phyloP scores from a whole-genome alignment of 2,329 filamentous ascomycete species.

The Pseudogymnoascus sp. region DNA sequence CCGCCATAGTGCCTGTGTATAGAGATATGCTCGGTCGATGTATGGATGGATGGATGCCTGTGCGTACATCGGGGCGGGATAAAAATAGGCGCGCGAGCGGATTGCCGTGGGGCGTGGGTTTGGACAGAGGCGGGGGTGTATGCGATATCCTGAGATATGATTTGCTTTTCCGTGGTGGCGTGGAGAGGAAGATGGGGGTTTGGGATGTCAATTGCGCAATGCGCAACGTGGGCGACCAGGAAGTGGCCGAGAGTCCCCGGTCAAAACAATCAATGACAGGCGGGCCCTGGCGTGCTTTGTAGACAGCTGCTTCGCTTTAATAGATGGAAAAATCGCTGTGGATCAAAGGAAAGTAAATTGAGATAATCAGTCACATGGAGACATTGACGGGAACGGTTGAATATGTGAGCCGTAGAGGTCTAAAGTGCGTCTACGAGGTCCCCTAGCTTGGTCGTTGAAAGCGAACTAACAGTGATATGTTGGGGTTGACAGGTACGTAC shows the following conservation, averaged over 20 bases:
- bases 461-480: neutral
- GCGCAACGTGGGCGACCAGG: conserved; percentile 1
- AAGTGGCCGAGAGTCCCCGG: neutral
- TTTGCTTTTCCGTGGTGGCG: conserved; percentile 4
- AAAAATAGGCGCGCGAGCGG: conserved; percentile 3
- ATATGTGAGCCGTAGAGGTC: neutral
- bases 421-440: neutral
- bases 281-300: neutral
- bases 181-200: conserved; percentile 4
- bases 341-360: conserved; percentile 2
- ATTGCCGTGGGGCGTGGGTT: neutral
- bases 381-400: neutral
- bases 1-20: conserved; percentile 1
- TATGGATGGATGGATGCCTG: conserved; percentile 2
- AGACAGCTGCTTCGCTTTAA: neutral
- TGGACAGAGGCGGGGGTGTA: neutral
- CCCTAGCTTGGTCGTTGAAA: neutral
- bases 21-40: neutral
- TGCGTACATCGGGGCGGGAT: conserved; percentile 2
- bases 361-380: neutral
- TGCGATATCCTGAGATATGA: neutral
- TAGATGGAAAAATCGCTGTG: neutral
- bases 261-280: neutral
- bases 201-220: conserved; percentile 6
- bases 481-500: conserved; percentile 8